A percentile compares a stretch with the other conserved stretches of the same genome.
phyloP scores from a whole-genome alignment of 371 early-diverging fungal species.

The Encephalitozoon intestinalis region DNA sequence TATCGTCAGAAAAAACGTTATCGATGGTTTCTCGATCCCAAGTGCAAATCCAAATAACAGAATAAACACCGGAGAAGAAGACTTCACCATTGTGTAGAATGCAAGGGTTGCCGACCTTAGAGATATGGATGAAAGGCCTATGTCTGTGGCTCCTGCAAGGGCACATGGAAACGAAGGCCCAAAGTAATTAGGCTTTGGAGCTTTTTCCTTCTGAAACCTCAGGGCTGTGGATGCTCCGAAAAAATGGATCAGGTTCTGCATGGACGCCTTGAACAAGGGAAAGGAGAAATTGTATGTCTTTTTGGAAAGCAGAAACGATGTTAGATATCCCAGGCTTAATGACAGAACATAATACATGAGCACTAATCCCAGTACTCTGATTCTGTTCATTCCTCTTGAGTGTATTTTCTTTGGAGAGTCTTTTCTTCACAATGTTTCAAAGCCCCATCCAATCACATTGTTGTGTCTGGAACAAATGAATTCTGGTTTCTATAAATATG shows the following conservation, averaged over 20 bases:
- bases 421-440: neutral
- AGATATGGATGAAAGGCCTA: constrained; percentile 53
- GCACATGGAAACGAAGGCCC: constrained; percentile 43
- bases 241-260: constrained; percentile 57
- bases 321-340: constrained; percentile 53
- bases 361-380: constrained; percentile 3
- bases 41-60: constrained; percentile 57
- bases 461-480: neutral
- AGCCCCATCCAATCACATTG: neutral
- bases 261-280: constrained; percentile 56
- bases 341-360: constrained; percentile 44
- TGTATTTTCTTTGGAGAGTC: neutral
- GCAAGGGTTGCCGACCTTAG: constrained; percentile 54
- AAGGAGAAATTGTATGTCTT: constrained; percentile 58
- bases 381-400: constrained; percentile 16
- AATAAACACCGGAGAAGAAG: constrained; percentile 60
- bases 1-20: constrained; percentile 44
- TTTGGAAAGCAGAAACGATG: constrained; percentile 51
- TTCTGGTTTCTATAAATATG: neutral
- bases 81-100: constrained; percentile 61
- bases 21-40: constrained; percentile 52
- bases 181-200: constrained; percentile 4
- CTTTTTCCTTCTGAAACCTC: constrained; percentile 24
- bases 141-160: constrained; percentile 56
- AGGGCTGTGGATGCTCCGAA: constrained; percentile 29